phyloP scores from a whole-genome alignment of 2,329 filamentous ascomycete species.

The Bisporella sp. region DNA sequence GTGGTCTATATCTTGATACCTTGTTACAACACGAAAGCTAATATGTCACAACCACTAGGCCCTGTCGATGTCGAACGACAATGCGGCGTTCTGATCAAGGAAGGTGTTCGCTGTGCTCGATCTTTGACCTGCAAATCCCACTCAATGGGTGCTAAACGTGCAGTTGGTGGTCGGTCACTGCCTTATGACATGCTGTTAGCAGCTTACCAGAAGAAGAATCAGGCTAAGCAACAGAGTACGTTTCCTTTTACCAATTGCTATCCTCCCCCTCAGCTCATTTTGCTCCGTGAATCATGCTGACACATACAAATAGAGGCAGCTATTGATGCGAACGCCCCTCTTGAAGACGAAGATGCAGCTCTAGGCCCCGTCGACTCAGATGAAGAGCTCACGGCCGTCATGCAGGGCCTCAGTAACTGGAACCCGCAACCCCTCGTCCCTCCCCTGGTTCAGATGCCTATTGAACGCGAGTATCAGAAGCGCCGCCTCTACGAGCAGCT shows the following conservation, averaged over 20 bases:
- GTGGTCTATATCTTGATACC: constrained; percentile 4
- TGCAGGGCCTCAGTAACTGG: constrained; percentile 71
- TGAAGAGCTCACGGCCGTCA: constrained; percentile 85
- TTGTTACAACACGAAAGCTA: neutral
- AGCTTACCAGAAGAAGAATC: constrained; percentile 94
- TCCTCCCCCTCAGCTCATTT: neutral
- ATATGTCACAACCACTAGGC: constrained; percentile 34
- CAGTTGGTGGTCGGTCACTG: constrained; percentile 76
- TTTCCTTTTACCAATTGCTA: neutral
- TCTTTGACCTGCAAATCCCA: constrained; percentile 93
- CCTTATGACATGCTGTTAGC: constrained; percentile 90
- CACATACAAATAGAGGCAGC: constrained; percentile 63
- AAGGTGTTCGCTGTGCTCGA: constrained; percentile 79
- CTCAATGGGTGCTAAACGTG: constrained; percentile 88
- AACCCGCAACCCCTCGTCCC: constrained; percentile 72
- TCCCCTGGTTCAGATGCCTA: constrained; percentile 53
- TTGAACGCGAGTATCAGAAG: constrained; percentile 56
- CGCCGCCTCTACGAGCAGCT: constrained; percentile 59
- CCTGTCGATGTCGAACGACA: constrained; percentile 92
- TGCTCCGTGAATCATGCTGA: neutral
- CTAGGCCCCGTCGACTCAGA: constrained; percentile 84
- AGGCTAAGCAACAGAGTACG: constrained; percentile 90
- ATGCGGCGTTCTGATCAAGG: constrained; percentile 74
- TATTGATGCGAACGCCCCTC: constrained; percentile 85
- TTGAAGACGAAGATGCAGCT: constrained; percentile 77